Evolutionary conservation across 768 basidiomycete genomes (phyloP), one percentile per base, ranked within the genome.

Genomic region (Termitomyces sp.): DNA sequence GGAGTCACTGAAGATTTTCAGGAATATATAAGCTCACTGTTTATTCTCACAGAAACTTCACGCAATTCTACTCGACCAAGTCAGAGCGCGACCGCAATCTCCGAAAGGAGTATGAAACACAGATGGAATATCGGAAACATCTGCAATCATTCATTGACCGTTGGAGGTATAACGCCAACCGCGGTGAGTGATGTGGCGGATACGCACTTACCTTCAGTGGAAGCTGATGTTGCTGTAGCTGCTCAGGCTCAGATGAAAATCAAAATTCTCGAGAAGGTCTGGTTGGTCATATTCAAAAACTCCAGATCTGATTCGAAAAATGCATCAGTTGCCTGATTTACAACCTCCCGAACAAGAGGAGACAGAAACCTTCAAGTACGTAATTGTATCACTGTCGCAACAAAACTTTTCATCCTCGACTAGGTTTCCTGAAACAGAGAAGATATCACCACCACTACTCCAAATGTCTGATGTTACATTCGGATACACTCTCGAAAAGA

Each of bases 1-100:
- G 65, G 28, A 75, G 62, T 26, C n/a, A 5, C 13, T 40, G 10
- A 28, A 32, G 4, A 35, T 16, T 18, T 32, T 3, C 46, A 13
- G 26, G 7, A 41, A 59, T 16, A 22, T 38, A 24, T 24, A 4
- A 30, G 33, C 35, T 26, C 8, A 16, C 28, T 22, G 28, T 47
- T 3, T 52, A 11, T 30, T 65, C 54, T 30, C 43, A 36, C 62
- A 92, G 90, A 57, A 98, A 98, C 75, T 99, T 98, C 72, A 87
- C 91, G 1, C 95, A 98, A 70, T 98, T 99, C 80, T 98, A 99
- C 70, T 95, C 96, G 1, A 98, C 96, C 22, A 98, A 98, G 74
- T 91, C 89, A 4, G 97, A 98, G 68, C 88, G 97, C 28, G 90
- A 94, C 64, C 85, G 86, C 58, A 94, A 94, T 67, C 74, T 95